These are phyloP conservation scores for Amniculicola lignicola DNA, from an alignment of 495 filamentous ascomycete genomes.

Conservation along the genomic window DNA sequence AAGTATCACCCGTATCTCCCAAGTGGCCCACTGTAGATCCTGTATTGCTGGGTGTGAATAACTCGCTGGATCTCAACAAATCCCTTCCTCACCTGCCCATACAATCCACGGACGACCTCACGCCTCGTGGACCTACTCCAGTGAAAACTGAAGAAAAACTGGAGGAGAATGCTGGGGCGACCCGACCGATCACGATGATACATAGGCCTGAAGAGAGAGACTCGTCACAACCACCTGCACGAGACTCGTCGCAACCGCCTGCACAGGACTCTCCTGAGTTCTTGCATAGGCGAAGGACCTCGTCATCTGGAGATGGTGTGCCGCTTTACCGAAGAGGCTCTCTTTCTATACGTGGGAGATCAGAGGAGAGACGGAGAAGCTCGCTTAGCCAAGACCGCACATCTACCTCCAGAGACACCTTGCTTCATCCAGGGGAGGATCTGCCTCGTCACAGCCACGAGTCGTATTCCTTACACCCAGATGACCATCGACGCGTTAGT, in stretches of 20 bases:
- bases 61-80: conserved; percentile 17
- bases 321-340: conserved; percentile 14
- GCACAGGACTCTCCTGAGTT: neutral
- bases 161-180: neutral
- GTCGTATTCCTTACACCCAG: conserved; percentile 16
- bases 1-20: neutral
- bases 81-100: conserved; percentile 16
- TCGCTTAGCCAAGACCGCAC: conserved; percentile 22
- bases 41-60: neutral
- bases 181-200: neutral
- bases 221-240: neutral
- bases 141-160: neutral
- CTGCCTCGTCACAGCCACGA: conserved; percentile 27
- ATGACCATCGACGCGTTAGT: conserved; percentile 27
- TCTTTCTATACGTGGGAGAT: conserved; percentile 10
- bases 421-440: conserved; percentile 17
- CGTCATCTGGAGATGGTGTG: conserved; percentile 11
- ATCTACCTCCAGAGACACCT: conserved; percentile 23
- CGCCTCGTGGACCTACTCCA: neutral
- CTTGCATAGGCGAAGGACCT: neutral
- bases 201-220: too few relatives aligned
- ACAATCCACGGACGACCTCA: neutral
- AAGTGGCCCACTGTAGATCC: neutral
- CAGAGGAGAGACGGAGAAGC: conserved; percentile 25
- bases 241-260: neutral